Evolutionary conservation across 345 rosid genomes (phyloP).

Genomic region (Erucastrum elatum): DNA sequence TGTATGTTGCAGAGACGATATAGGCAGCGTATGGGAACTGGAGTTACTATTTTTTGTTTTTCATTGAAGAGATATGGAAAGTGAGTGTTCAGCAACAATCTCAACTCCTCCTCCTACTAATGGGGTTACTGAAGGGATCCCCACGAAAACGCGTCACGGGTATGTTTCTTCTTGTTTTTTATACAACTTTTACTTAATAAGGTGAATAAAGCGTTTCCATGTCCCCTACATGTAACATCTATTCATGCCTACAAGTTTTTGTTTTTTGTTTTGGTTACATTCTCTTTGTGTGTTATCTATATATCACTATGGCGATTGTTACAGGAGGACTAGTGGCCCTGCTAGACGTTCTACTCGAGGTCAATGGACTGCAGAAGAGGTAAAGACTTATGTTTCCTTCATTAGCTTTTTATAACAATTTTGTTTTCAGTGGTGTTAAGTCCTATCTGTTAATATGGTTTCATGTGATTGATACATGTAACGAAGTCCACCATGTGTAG

Average conservation of each 20-base stretch:
- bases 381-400: slow-evolving; percentile 28
- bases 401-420: neutral
- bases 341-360: slow-evolving; percentile 96
- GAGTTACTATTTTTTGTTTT: slow-evolving; percentile 47
- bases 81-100: slow-evolving; percentile 48
- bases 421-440: neutral
- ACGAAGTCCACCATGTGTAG: neutral
- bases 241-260: neutral
- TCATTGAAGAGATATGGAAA: slow-evolving; percentile 65
- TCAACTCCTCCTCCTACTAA: slow-evolving; percentile 42
- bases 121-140: slow-evolving; percentile 42
- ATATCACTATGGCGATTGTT: slow-evolving; percentile 4
- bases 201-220: neutral
- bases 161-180: slow-evolving; percentile 34
- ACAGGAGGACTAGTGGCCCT: slow-evolving; percentile 95
- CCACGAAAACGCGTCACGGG: slow-evolving; percentile 71
- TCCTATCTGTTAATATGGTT: slow-evolving; percentile 1
- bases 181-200: neutral
- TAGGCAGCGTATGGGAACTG: slow-evolving; percentile 49
- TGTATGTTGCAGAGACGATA: slow-evolving; percentile 43
- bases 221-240: neutral
- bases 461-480: neutral
- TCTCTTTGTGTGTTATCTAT: neutral
- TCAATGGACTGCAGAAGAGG: slow-evolving; percentile 99
- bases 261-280: neutral